A percentile compares a stretch with the other conserved stretches of the same genome.
Conservation (phyloP, 768 basidiomycete genomes). For the Russula lepida region DNA sequence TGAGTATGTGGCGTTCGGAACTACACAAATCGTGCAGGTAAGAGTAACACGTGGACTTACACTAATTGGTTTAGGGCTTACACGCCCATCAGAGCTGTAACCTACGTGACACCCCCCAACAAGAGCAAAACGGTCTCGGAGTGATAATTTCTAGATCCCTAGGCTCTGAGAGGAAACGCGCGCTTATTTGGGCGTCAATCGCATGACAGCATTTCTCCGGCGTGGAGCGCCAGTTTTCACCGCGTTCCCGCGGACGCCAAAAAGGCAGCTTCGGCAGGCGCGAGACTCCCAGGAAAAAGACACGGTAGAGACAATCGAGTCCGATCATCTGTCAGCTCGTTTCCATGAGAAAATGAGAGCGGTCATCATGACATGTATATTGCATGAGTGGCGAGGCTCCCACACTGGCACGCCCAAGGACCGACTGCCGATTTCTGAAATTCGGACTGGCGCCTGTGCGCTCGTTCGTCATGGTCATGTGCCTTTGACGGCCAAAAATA, state of each 20-base stretch:
- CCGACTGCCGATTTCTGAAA: background rate
- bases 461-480: background rate
- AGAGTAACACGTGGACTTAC: background rate
- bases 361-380: background rate
- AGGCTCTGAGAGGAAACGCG: background rate
- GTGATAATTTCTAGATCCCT: background rate
- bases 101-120: background rate
- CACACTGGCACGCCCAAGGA: conserved; percentile 7
- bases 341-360: conserved; percentile 9
- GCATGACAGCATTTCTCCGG: background rate
- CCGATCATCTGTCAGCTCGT: conserved; percentile 14
- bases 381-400: background rate
- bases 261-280: conserved; percentile 2
- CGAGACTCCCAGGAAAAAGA: background rate
- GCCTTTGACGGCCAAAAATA: background rate
- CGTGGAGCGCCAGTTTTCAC: background rate
- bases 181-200: background rate
- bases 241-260: background rate
- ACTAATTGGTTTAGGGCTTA: background rate
- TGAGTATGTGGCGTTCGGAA: conserved; percentile 16
- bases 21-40: background rate
- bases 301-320: background rate
- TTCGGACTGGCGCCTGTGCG: background rate
- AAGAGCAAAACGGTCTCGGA: background rate
- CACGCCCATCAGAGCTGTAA: conserved; percentile 14